Evolutionary conservation across 2,329 filamentous ascomycete genomes (phyloP).

Genomic region (Fusarium pseudoanthophilum): DNA sequence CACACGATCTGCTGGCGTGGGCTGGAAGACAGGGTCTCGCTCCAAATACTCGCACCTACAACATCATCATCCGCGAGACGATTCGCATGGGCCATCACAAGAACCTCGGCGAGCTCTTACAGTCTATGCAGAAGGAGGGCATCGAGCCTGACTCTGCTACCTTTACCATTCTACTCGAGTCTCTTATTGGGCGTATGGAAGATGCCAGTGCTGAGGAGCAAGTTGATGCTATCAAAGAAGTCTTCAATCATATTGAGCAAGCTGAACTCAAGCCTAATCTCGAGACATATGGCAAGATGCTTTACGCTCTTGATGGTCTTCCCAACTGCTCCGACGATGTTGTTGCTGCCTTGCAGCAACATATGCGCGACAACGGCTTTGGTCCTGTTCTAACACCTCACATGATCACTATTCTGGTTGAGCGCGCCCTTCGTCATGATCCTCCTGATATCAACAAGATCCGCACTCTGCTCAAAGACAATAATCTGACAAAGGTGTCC

Average conservation of each 20-base stretch:
- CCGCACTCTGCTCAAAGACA: conserved; percentile 68
- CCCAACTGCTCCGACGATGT: conserved; percentile 57
- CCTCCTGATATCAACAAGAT: conserved; percentile 70
- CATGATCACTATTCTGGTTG: conserved; percentile 79
- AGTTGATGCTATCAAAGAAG: conserved; percentile 59
- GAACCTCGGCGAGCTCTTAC: conserved; percentile 64
- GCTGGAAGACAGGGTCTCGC: conserved; percentile 64
- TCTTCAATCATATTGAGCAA: conserved; percentile 68
- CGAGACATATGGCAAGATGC: conserved; percentile 75
- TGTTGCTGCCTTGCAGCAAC: conserved; percentile 68
- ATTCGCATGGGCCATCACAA: conserved; percentile 60
- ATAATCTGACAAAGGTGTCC: conserved; percentile 52
- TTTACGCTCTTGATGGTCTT: conserved; percentile 61
- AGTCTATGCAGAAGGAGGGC: conserved; percentile 66
- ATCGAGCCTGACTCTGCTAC: conserved; percentile 74
- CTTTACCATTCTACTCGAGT: conserved; percentile 77
- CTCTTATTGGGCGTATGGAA: conserved; percentile 58
- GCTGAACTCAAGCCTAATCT: conserved; percentile 68
- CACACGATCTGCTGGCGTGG: conserved; percentile 68
- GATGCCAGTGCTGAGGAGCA: conserved; percentile 60
- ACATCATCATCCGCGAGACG: conserved; percentile 72
- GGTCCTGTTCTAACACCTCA: conserved; percentile 67
- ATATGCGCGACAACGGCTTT: conserved; percentile 67
- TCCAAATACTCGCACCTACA: conserved; percentile 71
- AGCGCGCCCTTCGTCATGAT: conserved; percentile 69